A percentile compares a stretch with the other conserved stretches of the same genome.
phyloP scores from a whole-genome alignment of 352 stramenopile species.

The Globisporangium acanthophoron region DNA sequence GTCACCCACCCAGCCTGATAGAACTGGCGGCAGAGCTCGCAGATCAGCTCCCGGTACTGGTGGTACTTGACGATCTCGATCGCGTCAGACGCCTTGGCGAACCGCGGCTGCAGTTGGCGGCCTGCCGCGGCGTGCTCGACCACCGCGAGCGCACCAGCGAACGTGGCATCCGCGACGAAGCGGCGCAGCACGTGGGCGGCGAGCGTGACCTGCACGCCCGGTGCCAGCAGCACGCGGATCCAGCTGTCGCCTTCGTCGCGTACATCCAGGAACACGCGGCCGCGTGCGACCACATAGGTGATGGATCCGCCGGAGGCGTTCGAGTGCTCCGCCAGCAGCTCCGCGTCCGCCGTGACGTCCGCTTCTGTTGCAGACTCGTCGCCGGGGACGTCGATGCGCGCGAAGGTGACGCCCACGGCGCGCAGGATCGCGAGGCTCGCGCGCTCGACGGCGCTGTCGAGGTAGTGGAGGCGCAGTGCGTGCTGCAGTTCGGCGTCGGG shows the following conservation, averaged over 20 bases:
- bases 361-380: constrained; percentile 1
- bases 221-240: constrained; percentile 45
- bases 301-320: constrained; percentile 7
- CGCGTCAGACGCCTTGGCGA: constrained; percentile 34
- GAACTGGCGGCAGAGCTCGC: constrained; percentile 68
- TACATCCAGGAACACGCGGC: constrained; percentile 53
- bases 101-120: constrained; percentile 26
- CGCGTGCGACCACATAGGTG: constrained; percentile 34
- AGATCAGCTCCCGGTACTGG: constrained; percentile 57
- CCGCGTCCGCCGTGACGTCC: constrained; percentile 13
- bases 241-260: constrained; percentile 67
- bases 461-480: constrained; percentile 48
- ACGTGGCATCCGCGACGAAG: constrained; percentile 34
- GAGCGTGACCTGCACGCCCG: constrained; percentile 31
- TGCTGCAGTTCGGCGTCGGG: constrained; percentile 19
- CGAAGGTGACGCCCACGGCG: constrained; percentile 39
- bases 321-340: constrained; percentile 51
- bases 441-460: constrained; percentile 53
- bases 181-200: constrained; percentile 25
- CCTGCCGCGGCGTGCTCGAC: constrained; percentile 12
- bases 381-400: constrained; percentile 1
- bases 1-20: constrained; percentile 90
- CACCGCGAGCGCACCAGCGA: constrained; percentile 2
- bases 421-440: constrained; percentile 52
- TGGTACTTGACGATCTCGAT: constrained; percentile 35